These are phyloP conservation scores for Echeveria elegans DNA, from an alignment of 164 flowering plant genomes.

Conservation along the genomic window DNA sequence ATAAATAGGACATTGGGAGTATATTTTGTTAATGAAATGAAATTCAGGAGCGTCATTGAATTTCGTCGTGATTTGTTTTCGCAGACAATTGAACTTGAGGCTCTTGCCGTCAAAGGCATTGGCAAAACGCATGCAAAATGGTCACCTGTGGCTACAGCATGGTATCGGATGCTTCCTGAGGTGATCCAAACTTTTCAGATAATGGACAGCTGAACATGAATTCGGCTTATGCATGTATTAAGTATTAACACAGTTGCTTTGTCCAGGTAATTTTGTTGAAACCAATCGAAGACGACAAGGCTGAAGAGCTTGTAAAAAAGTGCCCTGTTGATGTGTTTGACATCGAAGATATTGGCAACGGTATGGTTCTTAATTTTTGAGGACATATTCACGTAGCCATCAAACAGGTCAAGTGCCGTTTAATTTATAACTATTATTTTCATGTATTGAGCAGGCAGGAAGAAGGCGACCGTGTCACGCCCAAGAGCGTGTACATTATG, in stretches of 20 bases:
- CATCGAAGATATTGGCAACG: slow-evolving; percentile 72
- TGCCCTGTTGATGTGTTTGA: slow-evolving; percentile 88
- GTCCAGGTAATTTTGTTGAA: slow-evolving; percentile 57
- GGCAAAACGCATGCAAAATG: slow-evolving; percentile 97
- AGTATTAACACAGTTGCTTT: neutral
- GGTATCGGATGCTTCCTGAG: slow-evolving; percentile 98
- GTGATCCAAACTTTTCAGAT: slow-evolving; percentile 20
- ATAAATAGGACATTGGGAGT: too few species aligned
- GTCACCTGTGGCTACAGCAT: slow-evolving; percentile 96
- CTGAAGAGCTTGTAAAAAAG: slow-evolving; percentile 53
- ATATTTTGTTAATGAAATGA: neutral
- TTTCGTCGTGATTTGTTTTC: neutral
- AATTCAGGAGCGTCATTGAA: neutral
- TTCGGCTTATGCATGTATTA: neutral
- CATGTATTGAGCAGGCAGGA: slow-evolving; percentile 36
- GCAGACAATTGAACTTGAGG: slow-evolving; percentile 95
- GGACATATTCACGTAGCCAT: neutral
- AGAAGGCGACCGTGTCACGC: slow-evolving; percentile 61
- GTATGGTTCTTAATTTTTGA: slow-evolving; percentile 17
- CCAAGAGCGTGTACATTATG: slow-evolving; percentile 63
- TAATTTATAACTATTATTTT: too few species aligned
- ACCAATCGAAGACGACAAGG: slow-evolving; percentile 53
- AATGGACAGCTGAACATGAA: neutral
- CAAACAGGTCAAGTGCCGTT: too few species aligned
- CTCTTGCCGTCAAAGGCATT: slow-evolving; percentile 84